These are phyloP conservation scores for Lasiosphaeris hirsuta DNA, from an alignment of 495 filamentous ascomycete genomes.

Conservation along the genomic window DNA sequence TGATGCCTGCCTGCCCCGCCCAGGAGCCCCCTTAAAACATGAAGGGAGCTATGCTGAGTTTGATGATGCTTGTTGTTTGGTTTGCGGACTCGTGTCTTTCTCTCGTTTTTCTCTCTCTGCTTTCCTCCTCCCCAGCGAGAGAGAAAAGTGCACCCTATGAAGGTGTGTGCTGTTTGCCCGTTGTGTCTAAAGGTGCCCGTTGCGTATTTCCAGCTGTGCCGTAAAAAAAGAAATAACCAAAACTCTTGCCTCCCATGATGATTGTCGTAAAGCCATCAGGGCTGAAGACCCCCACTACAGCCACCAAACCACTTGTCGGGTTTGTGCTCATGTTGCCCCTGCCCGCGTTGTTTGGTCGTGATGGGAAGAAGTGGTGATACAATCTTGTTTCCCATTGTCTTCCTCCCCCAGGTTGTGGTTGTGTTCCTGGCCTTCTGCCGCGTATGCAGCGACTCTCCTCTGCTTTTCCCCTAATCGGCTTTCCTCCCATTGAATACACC, in stretches of 20 bases:
- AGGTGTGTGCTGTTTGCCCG: slow-evolving; percentile 9
- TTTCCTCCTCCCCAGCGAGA: background rate
- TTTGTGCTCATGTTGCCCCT: background rate
- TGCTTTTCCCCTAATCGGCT: background rate
- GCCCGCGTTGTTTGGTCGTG: background rate
- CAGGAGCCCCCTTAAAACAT: too few relatives aligned
- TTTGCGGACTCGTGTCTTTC: background rate
- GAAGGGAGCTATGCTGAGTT: too few relatives aligned
- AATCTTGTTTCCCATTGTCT: background rate
- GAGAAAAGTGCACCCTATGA: slow-evolving; percentile 2
- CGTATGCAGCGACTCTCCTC: background rate
- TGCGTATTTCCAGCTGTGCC: background rate
- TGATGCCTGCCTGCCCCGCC: background rate
- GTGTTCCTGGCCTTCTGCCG: background rate
- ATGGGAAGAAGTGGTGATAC: slow-evolving; percentile 2
- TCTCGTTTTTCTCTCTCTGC: background rate
- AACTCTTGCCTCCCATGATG: background rate
- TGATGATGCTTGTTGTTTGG: background rate
- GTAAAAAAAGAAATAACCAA: slow-evolving; percentile 1
- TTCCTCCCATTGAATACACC: background rate
- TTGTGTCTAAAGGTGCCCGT: slow-evolving; percentile 3
- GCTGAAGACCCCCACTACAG: too few relatives aligned
- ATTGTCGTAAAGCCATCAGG: too few relatives aligned
- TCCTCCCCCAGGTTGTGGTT: background rate
- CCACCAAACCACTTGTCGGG: too few relatives aligned